Evolutionary conservation across 805 yeast species (phyloP).

Genomic region (Huiozyma sinensis): DNA sequence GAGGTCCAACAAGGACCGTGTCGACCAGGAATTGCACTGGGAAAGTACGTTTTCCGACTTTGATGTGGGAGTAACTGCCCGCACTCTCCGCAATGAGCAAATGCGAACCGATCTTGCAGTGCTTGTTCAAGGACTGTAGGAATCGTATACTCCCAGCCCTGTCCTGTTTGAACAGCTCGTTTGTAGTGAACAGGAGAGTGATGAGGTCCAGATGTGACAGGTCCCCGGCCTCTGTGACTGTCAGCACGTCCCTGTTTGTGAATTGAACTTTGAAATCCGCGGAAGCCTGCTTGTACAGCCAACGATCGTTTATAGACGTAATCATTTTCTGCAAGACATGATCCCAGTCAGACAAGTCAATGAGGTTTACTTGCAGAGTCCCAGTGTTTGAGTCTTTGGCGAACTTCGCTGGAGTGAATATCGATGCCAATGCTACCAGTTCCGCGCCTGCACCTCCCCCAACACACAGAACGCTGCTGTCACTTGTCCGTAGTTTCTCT

Average conservation of each 20-base stretch:
- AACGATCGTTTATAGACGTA: slow-evolving; percentile 34
- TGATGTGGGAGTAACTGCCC: slow-evolving; percentile 76
- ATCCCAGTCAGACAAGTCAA: slow-evolving; percentile 77
- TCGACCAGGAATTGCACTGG: slow-evolving; percentile 78
- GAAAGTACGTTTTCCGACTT: slow-evolving; percentile 63
- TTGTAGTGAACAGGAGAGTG: slow-evolving; percentile 75
- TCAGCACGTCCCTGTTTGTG: slow-evolving; percentile 29
- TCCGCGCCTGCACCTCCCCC: slow-evolving; percentile 94
- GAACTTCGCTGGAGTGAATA: slow-evolving; percentile 35
- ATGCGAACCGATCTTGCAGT: slow-evolving; percentile 46
- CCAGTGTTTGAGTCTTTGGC: not conserved
- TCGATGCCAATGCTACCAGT: slow-evolving; percentile 48
- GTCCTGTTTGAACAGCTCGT: slow-evolving; percentile 69
- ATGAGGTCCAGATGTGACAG: slow-evolving; percentile 37
- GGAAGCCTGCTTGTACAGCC: slow-evolving; percentile 38
- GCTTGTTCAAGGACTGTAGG: slow-evolving; percentile 39
- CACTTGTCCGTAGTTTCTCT: slow-evolving; percentile 14
- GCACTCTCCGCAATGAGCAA: slow-evolving; percentile 77
- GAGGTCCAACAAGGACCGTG: slow-evolving; percentile 50
- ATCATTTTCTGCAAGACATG: slow-evolving; percentile 39
- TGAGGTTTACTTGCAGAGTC: slow-evolving; percentile 37
- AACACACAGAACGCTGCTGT: slow-evolving; percentile 41
- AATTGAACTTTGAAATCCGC: slow-evolving; percentile 28
- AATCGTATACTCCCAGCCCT: slow-evolving; percentile 49
- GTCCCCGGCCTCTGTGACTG: slow-evolving; percentile 18